Conservation (phyloP, 306 rosid species). For the Prunus mume region DNA sequence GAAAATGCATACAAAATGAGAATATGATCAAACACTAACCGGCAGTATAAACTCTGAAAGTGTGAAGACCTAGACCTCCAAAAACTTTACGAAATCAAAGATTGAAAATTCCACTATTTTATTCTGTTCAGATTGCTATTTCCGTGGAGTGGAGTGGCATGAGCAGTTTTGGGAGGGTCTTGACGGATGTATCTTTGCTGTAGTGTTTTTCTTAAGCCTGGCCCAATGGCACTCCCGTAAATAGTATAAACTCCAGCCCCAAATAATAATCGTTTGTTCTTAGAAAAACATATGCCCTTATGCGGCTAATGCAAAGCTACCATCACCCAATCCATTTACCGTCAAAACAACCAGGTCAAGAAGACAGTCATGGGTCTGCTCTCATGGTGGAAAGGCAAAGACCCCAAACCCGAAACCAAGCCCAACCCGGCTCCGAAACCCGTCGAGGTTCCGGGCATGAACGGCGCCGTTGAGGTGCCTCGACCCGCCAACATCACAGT, state of each 20-base stretch:
- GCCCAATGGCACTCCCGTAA: neutral
- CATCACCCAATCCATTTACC: neutral
- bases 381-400: constrained; percentile 69
- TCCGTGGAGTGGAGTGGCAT: too few species aligned
- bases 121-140: too few species aligned
- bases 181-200: too few species aligned
- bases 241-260: neutral
- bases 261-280: neutral
- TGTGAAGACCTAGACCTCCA: too few species aligned
- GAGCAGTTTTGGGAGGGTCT: too few species aligned
- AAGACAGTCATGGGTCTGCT: constrained; percentile 58
- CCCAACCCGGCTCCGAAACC: constrained; percentile 20
- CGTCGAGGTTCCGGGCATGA: constrained; percentile 57
- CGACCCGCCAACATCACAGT: constrained; percentile 56
- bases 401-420: constrained; percentile 17
- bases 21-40: neutral
- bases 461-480: constrained; percentile 80
- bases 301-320: neutral
- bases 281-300: neutral
- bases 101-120: too few species aligned
- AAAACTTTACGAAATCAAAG: too few species aligned
- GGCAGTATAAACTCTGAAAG: neutral
- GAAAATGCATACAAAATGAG: neutral
- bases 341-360: neutral
- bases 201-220: neutral